Base-by-base conservation (phyloP, 2,329 filamentous ascomycete species). In the Fusarium oligoseptatum region DNA sequence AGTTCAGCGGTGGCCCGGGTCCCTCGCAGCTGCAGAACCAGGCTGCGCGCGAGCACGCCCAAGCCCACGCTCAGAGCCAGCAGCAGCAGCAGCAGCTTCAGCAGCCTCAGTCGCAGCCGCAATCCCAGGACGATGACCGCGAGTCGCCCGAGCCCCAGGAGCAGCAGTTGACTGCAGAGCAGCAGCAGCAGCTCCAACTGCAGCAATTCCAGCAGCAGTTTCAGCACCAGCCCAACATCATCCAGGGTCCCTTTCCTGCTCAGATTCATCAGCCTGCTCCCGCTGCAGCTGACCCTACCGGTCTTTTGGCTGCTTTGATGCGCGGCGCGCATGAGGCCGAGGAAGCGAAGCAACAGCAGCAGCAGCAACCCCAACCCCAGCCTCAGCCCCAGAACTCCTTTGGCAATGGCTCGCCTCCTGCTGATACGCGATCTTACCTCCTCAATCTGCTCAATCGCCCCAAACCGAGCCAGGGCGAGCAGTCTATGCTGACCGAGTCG, bases 361-460 rank as follows among this genome's bases (percentile, higher is more conserved):
- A 56, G 27, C 50, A 29, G 6, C 50, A 69, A 64, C 29, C 29
- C 29, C 79, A 74, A 65, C 76, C 69, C 55, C 79, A 48, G 58
- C 76, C 45, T 17, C 71, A 65, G 63, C 78, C 70, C 58, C 65
- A 77, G 52, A 81, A 78, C 64, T 77, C 83, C 43, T 89, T 88
- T 83, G 85, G 83, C 72, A 83, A 85, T 29, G 85, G 85, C 37
- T 85, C 89, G 50, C 89, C 90, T 63, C 84, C 89, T 24, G 88
- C 91, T 56, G 92, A 95, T 81, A 94, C 95, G 6, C 94, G 97
- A 82, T 92, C 96, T 73, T 94, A 97, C 80, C 87, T 99, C 57
- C 90, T 98, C 72, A 93, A 94, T 77, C 87, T 98, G 68, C 89
- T 99, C 73, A 97, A 95, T 79, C 92, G 93, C 58, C 92, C 93